Percentiles rank a stretch among this genome's conserved stretches.
Evolutionary conservation across 179 eudicot species (phyloP).

Genomic region (Camellia oleifera): DNA sequence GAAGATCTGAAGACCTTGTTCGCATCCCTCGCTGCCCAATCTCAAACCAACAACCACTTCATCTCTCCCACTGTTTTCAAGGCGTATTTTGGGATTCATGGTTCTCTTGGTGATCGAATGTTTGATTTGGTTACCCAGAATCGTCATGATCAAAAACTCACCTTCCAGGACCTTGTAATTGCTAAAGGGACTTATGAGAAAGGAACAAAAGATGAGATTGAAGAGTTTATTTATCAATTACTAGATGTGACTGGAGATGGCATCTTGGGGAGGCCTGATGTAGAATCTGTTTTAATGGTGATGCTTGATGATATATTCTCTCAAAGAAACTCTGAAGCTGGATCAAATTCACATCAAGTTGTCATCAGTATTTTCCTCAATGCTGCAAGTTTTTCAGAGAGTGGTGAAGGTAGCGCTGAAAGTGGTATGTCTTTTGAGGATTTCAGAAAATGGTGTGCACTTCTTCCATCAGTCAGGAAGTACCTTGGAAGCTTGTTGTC

Average conservation of each 20-base stretch:
- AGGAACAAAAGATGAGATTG: slow-evolving; percentile 81
- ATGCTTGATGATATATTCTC: slow-evolving; percentile 59
- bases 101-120: slow-evolving; percentile 70
- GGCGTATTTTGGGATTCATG: slow-evolving; percentile 62
- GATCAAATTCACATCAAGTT: slow-evolving; percentile 31
- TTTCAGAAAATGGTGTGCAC: slow-evolving; percentile 63
- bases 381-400: slow-evolving; percentile 51
- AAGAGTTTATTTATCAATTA: slow-evolving; percentile 70
- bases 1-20: slow-evolving; percentile 56
- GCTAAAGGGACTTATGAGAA: slow-evolving; percentile 91
- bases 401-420: slow-evolving; percentile 40
- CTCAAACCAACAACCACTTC: slow-evolving; percentile 43
- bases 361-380: slow-evolving; percentile 40
- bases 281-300: slow-evolving; percentile 59
- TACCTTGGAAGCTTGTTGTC: slow-evolving; percentile 69
- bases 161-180: slow-evolving; percentile 81
- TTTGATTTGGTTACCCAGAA: slow-evolving; percentile 67
- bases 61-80: slow-evolving; percentile 57
- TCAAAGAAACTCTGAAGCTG: slow-evolving; percentile 31
- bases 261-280: slow-evolving; percentile 64
- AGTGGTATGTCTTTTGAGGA: slow-evolving; percentile 66
- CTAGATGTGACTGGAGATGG: slow-evolving; percentile 74
- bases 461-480: slow-evolving; percentile 69
- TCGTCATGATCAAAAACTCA: slow-evolving; percentile 66
- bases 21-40: slow-evolving; percentile 62